These are phyloP conservation scores for Cladosporium sp. DNA, from an alignment of 2,329 filamentous ascomycete species.

Conservation along the genomic window DNA sequence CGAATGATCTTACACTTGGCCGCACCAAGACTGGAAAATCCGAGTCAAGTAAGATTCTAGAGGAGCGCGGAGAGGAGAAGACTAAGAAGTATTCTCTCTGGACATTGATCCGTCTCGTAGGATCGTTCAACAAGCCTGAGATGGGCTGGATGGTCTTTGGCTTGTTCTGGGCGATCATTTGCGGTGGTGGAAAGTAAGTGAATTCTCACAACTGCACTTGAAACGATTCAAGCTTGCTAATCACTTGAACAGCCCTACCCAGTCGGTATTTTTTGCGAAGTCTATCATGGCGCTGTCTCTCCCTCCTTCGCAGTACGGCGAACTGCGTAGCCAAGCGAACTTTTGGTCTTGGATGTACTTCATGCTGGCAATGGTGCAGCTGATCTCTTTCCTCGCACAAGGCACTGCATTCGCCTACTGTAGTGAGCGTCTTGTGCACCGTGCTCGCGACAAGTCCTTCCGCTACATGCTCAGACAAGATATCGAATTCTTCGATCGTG, in stretches of 20 bases:
- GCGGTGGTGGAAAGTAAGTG: conserved; percentile 64
- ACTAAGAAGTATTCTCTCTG: conserved; percentile 63
- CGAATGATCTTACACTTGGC: conserved; percentile 59
- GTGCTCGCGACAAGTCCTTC: conserved; percentile 79
- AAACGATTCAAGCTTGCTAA: too few species aligned
- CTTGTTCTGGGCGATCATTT: conserved; percentile 68
- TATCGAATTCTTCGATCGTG: conserved; percentile 83
- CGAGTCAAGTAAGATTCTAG: conserved; percentile 66
- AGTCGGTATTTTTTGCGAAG: conserved; percentile 84
- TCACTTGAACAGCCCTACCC: conserved; percentile 52
- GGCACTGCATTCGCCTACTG: conserved; percentile 76
- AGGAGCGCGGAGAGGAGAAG: conserved; percentile 49
- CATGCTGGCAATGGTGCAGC: conserved; percentile 72
- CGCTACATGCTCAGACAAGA: conserved; percentile 87
- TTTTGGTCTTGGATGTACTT: conserved; percentile 90
- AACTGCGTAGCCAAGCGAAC: conserved; percentile 66
- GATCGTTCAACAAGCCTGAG: conserved; percentile 72
- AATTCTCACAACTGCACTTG: not conserved
- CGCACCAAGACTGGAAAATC: conserved; percentile 51
- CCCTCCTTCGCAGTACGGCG: conserved; percentile 41
- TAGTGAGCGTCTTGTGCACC: conserved; percentile 80
- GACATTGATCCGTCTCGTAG: conserved; percentile 74
- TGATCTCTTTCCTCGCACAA: conserved; percentile 64
- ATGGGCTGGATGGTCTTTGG: conserved; percentile 68
- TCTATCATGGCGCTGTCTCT: conserved; percentile 69